Base-by-base conservation (phyloP, 78 protist genomes). In the Dictyostelium intermedium region DNA sequence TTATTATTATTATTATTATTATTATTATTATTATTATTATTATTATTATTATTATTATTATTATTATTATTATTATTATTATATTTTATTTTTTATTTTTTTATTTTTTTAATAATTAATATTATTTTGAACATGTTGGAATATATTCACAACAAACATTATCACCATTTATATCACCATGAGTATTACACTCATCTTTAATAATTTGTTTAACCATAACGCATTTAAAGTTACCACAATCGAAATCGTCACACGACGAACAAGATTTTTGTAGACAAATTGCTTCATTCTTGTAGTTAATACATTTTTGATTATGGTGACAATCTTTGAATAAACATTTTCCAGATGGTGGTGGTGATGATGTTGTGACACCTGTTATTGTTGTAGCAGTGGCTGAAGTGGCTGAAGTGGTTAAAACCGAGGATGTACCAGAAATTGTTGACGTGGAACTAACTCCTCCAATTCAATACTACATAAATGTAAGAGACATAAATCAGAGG, bases 211-310 rank as follows among this genome's bases (percentile, higher is more conserved):
- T 47, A 9, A 83, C 56, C 41, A 20, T 86, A 30, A 86, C 18
- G 14, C 83, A 86, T 30, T 27, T 86, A 7, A 86, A 77, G 32
- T n/a, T 86, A 61, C 92, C 92, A 23, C 45, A 50, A 37, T 6
- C 70, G 18, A 53, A 56, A 20, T 53, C 77, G 13, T n/a, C 72
- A 32, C 83, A 77, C 77, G 63, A 53, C 16, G 23, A 16, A 53
- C 63, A 53, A 14, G 63, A 16, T 16, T 53, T 53, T 13, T 20
- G 25, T 14, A 53, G 4, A 13, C 63, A 53, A 53, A 20, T 13
- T 53, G 63, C 63, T 1, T 13, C 63, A 53, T 53, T 53, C 18
- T 50, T 50, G 61, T 50, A 14, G 63, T 53, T 13, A 23, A 53
- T 53, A 41, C 45, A 41, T 41, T 41, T 41, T 41, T 41, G 45